Evolutionary conservation across 345 rosid species (phyloP).

Genomic region (Chamaenerion angustifolium): DNA sequence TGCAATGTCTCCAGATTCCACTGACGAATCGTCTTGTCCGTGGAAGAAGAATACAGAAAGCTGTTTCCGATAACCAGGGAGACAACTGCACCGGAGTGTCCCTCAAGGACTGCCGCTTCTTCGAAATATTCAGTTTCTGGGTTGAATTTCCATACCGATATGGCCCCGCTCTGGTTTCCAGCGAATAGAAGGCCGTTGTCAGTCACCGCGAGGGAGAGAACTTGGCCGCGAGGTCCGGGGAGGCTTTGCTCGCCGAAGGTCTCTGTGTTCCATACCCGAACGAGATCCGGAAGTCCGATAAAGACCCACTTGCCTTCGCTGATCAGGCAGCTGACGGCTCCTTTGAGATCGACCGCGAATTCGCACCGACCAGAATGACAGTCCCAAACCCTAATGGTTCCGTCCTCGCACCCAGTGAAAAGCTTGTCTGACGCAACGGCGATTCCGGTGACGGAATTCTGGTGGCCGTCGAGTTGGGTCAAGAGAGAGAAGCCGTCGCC

Average conservation of each 20-base stretch:
- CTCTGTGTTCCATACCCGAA: slow-evolving; percentile 1
- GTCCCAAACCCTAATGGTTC: slow-evolving; percentile 8
- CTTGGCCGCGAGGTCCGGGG: no score
- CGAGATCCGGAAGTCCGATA: slow-evolving; percentile 1
- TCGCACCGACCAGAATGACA: not conserved
- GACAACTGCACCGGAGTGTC: slow-evolving; percentile 3
- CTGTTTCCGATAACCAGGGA: slow-evolving; percentile 1
- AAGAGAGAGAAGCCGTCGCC: not conserved
- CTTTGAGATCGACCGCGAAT: not conserved
- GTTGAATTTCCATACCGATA: no score
- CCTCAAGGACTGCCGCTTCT: not conserved
- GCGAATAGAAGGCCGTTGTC: no score
- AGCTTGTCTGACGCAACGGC: slow-evolving; percentile 1
- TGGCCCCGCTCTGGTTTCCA: no score
- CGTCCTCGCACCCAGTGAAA: not conserved
- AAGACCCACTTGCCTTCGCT: slow-evolving; percentile 2
- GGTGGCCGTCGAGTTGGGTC: slow-evolving; percentile 7
- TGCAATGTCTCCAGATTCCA: slow-evolving; percentile 7
- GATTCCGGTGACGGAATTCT: slow-evolving; percentile 1
- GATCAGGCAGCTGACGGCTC: slow-evolving; percentile 1
- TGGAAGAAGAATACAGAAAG: slow-evolving; percentile 4
- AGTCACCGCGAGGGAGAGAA: no score
- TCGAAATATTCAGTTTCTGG: not conserved
- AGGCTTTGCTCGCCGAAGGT: not conserved
- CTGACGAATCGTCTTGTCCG: slow-evolving; percentile 4